Conservation (phyloP, 148 eudicot species). For the Pharnaceum exiguum region DNA sequence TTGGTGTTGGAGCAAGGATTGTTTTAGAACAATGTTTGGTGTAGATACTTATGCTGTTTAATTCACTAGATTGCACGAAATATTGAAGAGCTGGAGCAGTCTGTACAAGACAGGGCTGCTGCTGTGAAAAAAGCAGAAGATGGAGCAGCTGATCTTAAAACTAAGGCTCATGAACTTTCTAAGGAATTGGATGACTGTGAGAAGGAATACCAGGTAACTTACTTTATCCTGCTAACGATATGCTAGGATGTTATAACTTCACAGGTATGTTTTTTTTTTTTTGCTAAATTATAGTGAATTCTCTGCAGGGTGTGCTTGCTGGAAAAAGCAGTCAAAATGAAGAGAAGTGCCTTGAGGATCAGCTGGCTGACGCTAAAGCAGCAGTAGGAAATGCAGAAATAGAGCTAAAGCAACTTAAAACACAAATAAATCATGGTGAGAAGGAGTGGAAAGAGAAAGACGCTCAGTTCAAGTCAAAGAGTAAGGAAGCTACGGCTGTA, state of each 20-base stretch:
- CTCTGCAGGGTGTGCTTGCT: slow-evolving; percentile 79
- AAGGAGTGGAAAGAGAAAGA: slow-evolving; percentile 82
- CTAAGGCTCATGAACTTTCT: slow-evolving; percentile 55
- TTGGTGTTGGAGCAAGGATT: not conserved
- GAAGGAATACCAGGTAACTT: slow-evolving; percentile 78
- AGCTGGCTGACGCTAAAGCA: slow-evolving; percentile 84
- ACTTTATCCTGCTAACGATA: not conserved
- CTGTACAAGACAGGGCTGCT: slow-evolving; percentile 59
- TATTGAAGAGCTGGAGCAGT: slow-evolving; percentile 72
- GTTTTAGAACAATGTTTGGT: not conserved
- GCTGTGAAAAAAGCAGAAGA: slow-evolving; percentile 85
- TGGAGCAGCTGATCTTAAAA: slow-evolving; percentile 82
- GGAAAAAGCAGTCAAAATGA: slow-evolving; percentile 92
- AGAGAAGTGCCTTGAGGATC: slow-evolving; percentile 97
- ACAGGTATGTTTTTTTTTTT: not conserved
- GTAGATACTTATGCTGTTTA: not conserved
- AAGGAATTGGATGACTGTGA: slow-evolving; percentile 67
- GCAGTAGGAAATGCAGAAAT: slow-evolving; percentile 86
- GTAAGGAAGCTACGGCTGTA: slow-evolving; percentile 71
- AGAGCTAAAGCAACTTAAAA: slow-evolving; percentile 81
- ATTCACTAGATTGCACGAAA: slow-evolving; percentile 53
- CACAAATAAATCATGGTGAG: slow-evolving; percentile 72
- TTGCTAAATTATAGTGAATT: not conserved
- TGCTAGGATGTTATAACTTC: not conserved
- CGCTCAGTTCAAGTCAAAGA: slow-evolving; percentile 58